Evolutionary conservation across 2,329 filamentous ascomycete genomes (phyloP), one percentile per base, ranked within the genome.

Genomic region (Thelonectria rubi): DNA sequence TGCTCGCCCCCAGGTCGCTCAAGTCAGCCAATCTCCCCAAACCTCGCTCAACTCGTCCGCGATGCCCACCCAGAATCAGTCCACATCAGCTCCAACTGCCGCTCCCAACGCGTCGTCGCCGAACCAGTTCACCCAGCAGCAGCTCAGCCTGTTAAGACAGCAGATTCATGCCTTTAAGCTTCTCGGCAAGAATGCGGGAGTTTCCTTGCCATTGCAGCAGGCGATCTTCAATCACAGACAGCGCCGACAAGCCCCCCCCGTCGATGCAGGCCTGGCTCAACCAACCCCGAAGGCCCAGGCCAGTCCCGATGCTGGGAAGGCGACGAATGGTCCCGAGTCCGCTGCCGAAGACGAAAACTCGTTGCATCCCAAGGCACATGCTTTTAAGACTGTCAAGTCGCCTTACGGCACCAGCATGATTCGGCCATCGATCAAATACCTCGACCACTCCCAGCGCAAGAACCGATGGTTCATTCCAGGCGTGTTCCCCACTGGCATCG

Each of bases 131-230:
- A 89, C 88, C 12, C 85, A 86, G 21, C 91, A 95, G 58, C 95
- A 99, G 75, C 81, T 97, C 47, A 83, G 85, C 21, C 87, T 92
- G 45, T 81, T 99, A 10, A 86, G 92, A 62, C 89, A 91, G 67
- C 95, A 99, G 75, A 97, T 98, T 52, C 85, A 90, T 69, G 94
- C 94, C 0, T 98, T 97, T 79, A 96, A 96, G 78, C 85, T 93
- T 67, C 83, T 99, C 4, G 90, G 92, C 5, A 96, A 95, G 77
- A 97, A 97, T 69, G 84, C 91, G 14, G 90, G 93, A 1, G 87
- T 98, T 3, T 93, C 94, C 1, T 78, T 86, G 30, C 85, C 87
- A 64, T 86, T 97, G 66, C 93, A 97, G 74, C 91, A 94, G 72
- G 88, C 91, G 50, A 88, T 98, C 39, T 97, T 94, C 74, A 84